Evolutionary conservation across 371 early-diverging fungal species (phyloP), one percentile per base, ranked within the genome.

Genomic region (Fennellomyces sp.): DNA sequence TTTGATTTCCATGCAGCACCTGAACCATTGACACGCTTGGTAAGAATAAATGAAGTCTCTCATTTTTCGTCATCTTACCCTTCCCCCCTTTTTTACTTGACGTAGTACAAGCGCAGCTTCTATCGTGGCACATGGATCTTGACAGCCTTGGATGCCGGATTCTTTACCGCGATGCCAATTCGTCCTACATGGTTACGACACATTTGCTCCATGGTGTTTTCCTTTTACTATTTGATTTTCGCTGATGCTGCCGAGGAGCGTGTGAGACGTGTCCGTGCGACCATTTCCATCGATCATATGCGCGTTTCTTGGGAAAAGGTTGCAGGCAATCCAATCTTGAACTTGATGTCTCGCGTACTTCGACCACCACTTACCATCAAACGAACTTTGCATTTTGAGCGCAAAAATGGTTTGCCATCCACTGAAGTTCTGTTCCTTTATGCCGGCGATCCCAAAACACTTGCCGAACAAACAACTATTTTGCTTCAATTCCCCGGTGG

Each of bases 101-200:
- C 23, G 53, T 82, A 95, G 84, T 98, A 98, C 81, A 94, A 89
- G 41, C 86, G 91, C 8, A 93, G 88, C 70, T 98, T 91, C 73
- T 97, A 92, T 65, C 88, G 98, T 21, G 95, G 95, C 2, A 89
- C 96, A 1, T 96, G 94, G 92, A 81, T 97, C 36, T 65, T 94
- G 61, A 93, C 94, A 6, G 93, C 94, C 2, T 70, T 96, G 26
- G 97, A 98, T 66, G 98, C 97, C 2, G 98, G 97, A 0, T 97
- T 96, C 70, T 89, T 94, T 67, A 95, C 96, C 2, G 95, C 95
- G 10, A 93, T 94, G 91, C 69, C 81, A 30, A 76, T 97, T 25
- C 80, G 83, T 23, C 95, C 96, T 0, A 78, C 79, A 48, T 79
- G 81, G 64, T 60, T 95, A 23, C 83, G 94, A 8, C 92, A 97